Base-by-base conservation (phyloP, 2,329 filamentous ascomycete genomes). In the Neonectria hederae region DNA sequence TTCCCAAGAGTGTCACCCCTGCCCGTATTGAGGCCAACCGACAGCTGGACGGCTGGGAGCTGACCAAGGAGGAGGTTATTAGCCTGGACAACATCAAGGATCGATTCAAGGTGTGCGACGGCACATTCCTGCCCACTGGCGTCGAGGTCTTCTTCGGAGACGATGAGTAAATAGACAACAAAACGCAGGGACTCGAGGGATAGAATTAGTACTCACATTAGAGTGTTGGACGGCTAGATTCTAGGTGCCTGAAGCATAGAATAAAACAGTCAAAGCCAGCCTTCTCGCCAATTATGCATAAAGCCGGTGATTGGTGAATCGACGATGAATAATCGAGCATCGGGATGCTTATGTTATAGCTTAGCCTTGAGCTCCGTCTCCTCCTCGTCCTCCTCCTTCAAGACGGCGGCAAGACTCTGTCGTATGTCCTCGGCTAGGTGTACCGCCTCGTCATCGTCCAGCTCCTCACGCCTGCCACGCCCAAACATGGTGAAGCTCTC, bases 401-500 rank as follows among this genome's bases (percentile, higher is more conserved):
- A 63, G 2, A 89, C 77, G 51, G 80, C 79, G 1, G 80, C 83
- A 30, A 90, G 76, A 61, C 82, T 80, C 48, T 76, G 74, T 65
- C 88, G 80, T 22, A 91, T 76, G 71, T 83, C 80, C 46, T 76
- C 83, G 7, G 90, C 90, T 65, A 95, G 75, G 60, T 74, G 80
- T 19, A 76, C 83, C 0, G 87, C 92, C 69, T 94, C 92, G 11
- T 92, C 90, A 42, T 94, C 92, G 71, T 94, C 92, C 59, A 95
- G 75, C 65, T 95, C 92, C 68, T 90, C 88, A 59, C 92, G 82
- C 75, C 86, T 83, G 0, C 92, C 92, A 14, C 90, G 80, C 1
- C 92, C 92, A 81, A 95, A 95, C 92, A 94, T 94, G 51, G 90
- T 93, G 81, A 93, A 94, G 75, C 89, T 89, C 82, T 87, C 84